phyloP scores from a whole-genome alignment of 1,284 basidiomycete species.

The Rhodotorula sp. region DNA sequence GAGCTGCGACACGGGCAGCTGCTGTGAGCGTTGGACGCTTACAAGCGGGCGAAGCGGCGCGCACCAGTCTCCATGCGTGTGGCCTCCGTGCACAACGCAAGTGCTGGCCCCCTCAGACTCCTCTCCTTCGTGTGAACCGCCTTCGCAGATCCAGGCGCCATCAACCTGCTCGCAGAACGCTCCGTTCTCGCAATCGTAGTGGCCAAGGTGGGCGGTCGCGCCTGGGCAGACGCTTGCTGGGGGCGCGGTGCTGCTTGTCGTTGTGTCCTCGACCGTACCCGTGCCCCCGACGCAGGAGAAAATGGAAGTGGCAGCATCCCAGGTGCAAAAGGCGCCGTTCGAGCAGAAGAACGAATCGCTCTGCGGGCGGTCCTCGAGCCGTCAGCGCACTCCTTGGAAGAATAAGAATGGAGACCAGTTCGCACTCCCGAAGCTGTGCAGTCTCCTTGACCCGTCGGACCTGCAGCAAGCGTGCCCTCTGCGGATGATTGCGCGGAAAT shows the following conservation, averaged over 20 bases:
- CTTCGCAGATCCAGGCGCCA: slow-evolving; percentile 28
- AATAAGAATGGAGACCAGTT: too few species aligned
- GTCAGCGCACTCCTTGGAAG: background rate
- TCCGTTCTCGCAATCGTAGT: slow-evolving; percentile 40
- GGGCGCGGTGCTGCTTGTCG: slow-evolving; percentile 16
- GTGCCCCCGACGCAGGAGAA: slow-evolving; percentile 21
- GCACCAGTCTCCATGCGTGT: slow-evolving; percentile 53
- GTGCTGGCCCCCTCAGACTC: background rate
- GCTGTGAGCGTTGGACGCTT: too few species aligned
- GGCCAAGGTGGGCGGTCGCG: slow-evolving; percentile 22
- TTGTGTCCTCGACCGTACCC: background rate
- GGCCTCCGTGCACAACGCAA: slow-evolving; percentile 42
- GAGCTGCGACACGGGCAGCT: slow-evolving; percentile 11
- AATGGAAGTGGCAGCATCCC: slow-evolving; percentile 4
- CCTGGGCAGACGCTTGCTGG: slow-evolving; percentile 13
- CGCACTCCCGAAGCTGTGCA: slow-evolving; percentile 10
- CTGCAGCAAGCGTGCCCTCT: background rate
- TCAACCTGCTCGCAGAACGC: slow-evolving; percentile 33
- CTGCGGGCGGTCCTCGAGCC: background rate
- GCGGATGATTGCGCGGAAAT: background rate
- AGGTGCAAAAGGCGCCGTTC: slow-evolving; percentile 37
- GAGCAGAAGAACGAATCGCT: slow-evolving; percentile 30
- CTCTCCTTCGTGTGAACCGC: background rate
- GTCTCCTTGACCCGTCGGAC: slow-evolving; percentile 13
- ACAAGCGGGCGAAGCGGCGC: too few species aligned